Evolutionary conservation across 768 basidiomycete genomes (phyloP).

Genomic region (Zangia roseola): DNA sequence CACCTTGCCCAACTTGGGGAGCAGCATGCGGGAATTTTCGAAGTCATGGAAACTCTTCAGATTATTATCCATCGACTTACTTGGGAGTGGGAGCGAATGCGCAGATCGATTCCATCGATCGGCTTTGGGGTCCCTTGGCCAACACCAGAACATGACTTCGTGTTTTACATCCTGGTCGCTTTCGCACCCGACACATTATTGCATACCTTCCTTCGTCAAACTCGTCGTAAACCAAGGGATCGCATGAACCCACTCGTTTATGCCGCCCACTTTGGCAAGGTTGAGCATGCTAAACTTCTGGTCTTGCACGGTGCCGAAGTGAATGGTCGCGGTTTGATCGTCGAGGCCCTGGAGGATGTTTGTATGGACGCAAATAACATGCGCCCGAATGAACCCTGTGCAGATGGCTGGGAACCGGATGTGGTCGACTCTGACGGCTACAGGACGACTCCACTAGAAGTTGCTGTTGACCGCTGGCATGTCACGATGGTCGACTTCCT

Average conservation of each 20-base stretch:
- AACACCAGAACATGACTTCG: neutral
- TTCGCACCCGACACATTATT: conserved; percentile 4
- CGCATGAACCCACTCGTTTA: conserved; percentile 9
- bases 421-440: too few species aligned
- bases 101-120: neutral
- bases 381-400: too few species aligned
- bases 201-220: neutral
- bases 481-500: neutral
- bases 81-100: conserved; percentile 3
- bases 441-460: neutral
- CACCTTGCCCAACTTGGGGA: conserved; percentile 3
- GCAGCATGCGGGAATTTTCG: neutral
- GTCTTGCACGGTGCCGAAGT: neutral
- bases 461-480: conserved; percentile 6
- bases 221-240: neutral
- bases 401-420: neutral
- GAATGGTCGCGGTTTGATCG: neutral
- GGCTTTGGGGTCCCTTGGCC: conserved; percentile 3
- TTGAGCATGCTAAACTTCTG: neutral
- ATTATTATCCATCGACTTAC: neutral
- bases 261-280: neutral
- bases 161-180: conserved; percentile 4
- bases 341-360: neutral
- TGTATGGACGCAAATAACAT: neutral
- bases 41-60: conserved; percentile 2